Evolutionary conservation across 2,329 filamentous ascomycete species (phyloP).

Genomic region (Mycosphaerella sp.): DNA sequence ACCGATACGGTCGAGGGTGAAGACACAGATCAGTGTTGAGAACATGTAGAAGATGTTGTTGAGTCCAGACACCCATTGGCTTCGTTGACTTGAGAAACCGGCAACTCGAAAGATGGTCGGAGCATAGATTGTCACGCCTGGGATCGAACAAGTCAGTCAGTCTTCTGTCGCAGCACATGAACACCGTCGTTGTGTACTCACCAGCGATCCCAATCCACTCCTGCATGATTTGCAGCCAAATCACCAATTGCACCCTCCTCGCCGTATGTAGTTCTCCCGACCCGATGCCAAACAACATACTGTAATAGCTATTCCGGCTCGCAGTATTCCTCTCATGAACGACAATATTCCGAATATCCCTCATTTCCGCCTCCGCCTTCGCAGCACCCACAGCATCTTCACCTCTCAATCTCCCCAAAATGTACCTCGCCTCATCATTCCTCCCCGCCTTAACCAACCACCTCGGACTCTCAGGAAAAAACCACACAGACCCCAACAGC

Average conservation of each 20-base stretch:
- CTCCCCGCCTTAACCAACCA: slow-evolving; percentile 62
- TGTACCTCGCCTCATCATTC: slow-evolving; percentile 60
- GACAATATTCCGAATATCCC: slow-evolving; percentile 60
- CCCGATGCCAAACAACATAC: slow-evolving; percentile 32
- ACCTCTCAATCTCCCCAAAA: slow-evolving; percentile 58
- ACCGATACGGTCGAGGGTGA: slow-evolving; percentile 35
- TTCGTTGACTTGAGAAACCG: slow-evolving; percentile 33
- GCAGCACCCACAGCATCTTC: slow-evolving; percentile 33
- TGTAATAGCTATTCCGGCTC: slow-evolving; percentile 29
- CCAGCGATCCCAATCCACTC: slow-evolving; percentile 31
- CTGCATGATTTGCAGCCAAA: slow-evolving; percentile 39
- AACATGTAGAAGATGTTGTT: slow-evolving; percentile 37
- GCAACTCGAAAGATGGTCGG: slow-evolving; percentile 34
- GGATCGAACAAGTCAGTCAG: slow-evolving; percentile 11
- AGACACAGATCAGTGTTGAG: slow-evolving; percentile 34
- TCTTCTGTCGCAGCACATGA: too few species aligned
- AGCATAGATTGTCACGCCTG: slow-evolving; percentile 37
- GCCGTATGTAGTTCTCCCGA: slow-evolving; percentile 33
- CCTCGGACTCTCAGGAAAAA: slow-evolving; percentile 62
- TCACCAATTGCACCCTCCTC: slow-evolving; percentile 35
- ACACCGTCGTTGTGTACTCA: not conserved
- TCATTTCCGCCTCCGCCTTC: slow-evolving; percentile 57
- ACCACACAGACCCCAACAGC: slow-evolving; percentile 47
- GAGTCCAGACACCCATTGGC: slow-evolving; percentile 39
- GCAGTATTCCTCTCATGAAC: slow-evolving; percentile 49